These are phyloP conservation scores for Ophiostoma angusticollis DNA, from an alignment of 2,329 filamentous ascomycete species.

Conservation along the genomic window DNA sequence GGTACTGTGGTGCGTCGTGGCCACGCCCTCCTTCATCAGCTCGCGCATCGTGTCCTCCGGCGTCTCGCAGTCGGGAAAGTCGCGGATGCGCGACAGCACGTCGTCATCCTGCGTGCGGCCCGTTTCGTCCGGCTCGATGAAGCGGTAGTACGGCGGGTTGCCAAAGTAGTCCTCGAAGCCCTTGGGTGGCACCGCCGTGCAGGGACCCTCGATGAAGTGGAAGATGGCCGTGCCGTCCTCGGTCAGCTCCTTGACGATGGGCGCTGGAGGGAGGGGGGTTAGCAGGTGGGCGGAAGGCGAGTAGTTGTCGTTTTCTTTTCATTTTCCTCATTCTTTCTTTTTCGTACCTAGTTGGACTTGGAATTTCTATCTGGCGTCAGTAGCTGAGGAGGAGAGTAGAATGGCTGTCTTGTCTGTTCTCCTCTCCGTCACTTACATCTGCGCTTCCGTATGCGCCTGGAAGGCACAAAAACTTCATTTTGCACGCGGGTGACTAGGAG, in stretches of 20 bases:
- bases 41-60: conserved; percentile 44
- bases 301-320: too few relatives aligned
- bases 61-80: conserved; percentile 38
- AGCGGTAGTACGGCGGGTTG: conserved; percentile 40
- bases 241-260: conserved; percentile 34
- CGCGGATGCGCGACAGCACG: conserved; percentile 37
- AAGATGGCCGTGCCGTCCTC: conserved; percentile 35
- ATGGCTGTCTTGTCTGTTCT: too few relatives aligned
- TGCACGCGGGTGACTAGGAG: neutral
- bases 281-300: too few relatives aligned
- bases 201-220: conserved; percentile 38
- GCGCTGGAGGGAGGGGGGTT: too few relatives aligned
- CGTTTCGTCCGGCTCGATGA: conserved; percentile 37
- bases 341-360: conserved; percentile 37
- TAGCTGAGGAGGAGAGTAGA: too few relatives aligned
- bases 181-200: conserved; percentile 34
- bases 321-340: too few relatives aligned
- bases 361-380: conserved; percentile 38
- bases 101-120: conserved; percentile 30
- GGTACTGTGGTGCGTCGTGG: conserved; percentile 24
- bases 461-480: conserved; percentile 44
- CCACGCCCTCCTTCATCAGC: conserved; percentile 25
- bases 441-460: conserved; percentile 46
- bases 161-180: conserved; percentile 47
- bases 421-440: conserved; percentile 36